Base-by-base conservation (phyloP, 768 basidiomycete genomes). In the Mycena belliarum region DNA sequence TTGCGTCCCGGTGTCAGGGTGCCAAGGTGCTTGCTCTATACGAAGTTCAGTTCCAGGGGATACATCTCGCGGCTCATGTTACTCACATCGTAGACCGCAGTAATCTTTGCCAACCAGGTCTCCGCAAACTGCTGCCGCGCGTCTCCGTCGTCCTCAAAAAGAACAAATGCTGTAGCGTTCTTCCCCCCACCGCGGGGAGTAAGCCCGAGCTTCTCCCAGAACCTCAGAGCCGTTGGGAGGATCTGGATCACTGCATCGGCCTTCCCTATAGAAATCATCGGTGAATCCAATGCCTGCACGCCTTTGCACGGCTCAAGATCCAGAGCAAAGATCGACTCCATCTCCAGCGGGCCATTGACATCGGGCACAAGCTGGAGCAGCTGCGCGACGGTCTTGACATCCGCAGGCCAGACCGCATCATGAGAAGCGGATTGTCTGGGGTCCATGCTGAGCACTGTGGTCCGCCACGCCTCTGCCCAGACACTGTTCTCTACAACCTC, bases 201-300 rank as follows among this genome's bases (percentile, higher is more conserved):
- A 42, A 95, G 68, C 0, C 89, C 91, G 14, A 93, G 78, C 68
- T 92, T 94, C 63, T 90, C 87, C 92, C 93, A 94, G 69, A 93
- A 94, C 2, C 86, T 79, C 23, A 94, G 67, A 0, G 91, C 87
- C 5, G 89, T 71, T 2, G 91, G 86, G 15, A 83, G 70, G 18
- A 91, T 70, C 40, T 91, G 84, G n/a, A 94, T 75, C 25, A 91
- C 70, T 4, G 83, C 79, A 35, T 87, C 85, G 3, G 82, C 82
- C 65, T 90, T 91, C 3, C 82, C 86, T 26, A 90, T 77, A 0
- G 86, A 76, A 12, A 94, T 68, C 74, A 82, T 76, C 0, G 90
- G 89, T 2, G 79, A 67, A 9, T 83, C 78, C 52, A 86, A 66
- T 1, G 68, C 65, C 46, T 68, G 68, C 0, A 69, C 42, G 60